Conservation (phyloP, 2,329 filamentous ascomycete species). For the Beauveria rudraprayagi region DNA sequence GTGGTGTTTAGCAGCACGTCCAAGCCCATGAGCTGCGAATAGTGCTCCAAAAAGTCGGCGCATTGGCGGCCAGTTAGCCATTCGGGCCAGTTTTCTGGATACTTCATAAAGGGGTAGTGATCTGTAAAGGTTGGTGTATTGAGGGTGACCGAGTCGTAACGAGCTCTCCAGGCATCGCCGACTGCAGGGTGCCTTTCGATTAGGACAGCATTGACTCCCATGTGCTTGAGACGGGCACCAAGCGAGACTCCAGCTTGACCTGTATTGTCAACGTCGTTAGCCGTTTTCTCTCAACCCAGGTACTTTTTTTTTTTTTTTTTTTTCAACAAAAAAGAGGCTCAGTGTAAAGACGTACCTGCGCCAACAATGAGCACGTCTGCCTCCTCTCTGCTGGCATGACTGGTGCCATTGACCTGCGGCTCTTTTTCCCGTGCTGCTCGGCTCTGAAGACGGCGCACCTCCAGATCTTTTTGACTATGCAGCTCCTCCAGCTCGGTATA, state of each 20-base stretch:
- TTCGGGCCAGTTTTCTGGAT: constrained; percentile 5
- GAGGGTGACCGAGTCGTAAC: constrained; percentile 9
- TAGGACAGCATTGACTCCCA: neutral
- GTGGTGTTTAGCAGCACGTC: constrained; percentile 9
- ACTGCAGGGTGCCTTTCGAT: neutral
- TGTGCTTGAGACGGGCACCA: neutral
- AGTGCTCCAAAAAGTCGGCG: constrained; percentile 6
- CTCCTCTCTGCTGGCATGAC: neutral
- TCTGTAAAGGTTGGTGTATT: constrained; percentile 10
- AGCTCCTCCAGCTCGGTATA: constrained; percentile 7
- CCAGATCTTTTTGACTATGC: neutral
- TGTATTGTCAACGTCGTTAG: neutral
- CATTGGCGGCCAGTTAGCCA: constrained; percentile 9
- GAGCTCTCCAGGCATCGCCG: constrained; percentile 6
- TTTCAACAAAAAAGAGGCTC: no score
- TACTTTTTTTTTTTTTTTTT: no score
- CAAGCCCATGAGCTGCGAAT: constrained; percentile 2
- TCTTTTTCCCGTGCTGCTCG: neutral
- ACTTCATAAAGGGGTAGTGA: constrained; percentile 9
- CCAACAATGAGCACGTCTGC: constrained; percentile 3
- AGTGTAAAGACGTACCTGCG: neutral
- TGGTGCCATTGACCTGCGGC: neutral
- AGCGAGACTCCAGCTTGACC: neutral
- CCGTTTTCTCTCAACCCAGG: no score
- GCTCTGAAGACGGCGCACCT: neutral